Conservation (phyloP, 768 basidiomycete species). For the Psilocybe azurescens region DNA sequence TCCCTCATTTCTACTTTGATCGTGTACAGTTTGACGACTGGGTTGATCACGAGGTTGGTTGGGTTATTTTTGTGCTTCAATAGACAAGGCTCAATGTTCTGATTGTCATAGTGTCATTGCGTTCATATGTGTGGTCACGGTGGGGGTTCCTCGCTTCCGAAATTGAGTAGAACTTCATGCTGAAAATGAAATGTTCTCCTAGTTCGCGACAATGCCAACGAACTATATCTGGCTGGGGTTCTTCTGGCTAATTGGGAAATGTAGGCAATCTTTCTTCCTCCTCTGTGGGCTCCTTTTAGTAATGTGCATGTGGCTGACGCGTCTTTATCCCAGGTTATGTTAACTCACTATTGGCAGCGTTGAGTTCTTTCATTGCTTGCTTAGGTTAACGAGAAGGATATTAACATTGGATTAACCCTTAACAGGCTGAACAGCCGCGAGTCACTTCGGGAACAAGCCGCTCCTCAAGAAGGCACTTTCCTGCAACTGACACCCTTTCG, state of each 20-base stretch:
- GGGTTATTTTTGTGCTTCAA: background rate
- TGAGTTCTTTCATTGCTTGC: constrained; percentile 25
- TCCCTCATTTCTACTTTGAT: constrained; percentile 49
- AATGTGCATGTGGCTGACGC: constrained; percentile 7
- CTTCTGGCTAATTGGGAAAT: constrained; percentile 58
- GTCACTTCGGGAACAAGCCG: constrained; percentile 45
- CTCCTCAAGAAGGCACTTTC: constrained; percentile 37
- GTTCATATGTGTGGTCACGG: constrained; percentile 45
- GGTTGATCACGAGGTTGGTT: constrained; percentile 45
- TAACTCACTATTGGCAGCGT: constrained; percentile 58
- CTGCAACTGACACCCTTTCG: constrained; percentile 39
- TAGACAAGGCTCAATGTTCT: background rate
- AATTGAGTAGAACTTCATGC: background rate
- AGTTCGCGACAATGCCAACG: constrained; percentile 52
- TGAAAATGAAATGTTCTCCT: constrained; percentile 8
- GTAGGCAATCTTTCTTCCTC: constrained; percentile 31
- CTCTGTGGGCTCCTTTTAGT: constrained; percentile 2
- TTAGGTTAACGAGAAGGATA: background rate
- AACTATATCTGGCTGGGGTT: constrained; percentile 54
- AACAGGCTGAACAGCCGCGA: constrained; percentile 52
- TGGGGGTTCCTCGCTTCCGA: constrained; percentile 22
- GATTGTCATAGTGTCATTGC: constrained; percentile 40
- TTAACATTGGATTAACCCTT: constrained; percentile 1
- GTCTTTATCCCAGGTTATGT: constrained; percentile 46
- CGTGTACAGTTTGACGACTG: constrained; percentile 50